These are phyloP conservation scores for Panicum hallii DNA, from an alignment of 202 grass and related monocot genomes.

Conservation along the genomic window DNA sequence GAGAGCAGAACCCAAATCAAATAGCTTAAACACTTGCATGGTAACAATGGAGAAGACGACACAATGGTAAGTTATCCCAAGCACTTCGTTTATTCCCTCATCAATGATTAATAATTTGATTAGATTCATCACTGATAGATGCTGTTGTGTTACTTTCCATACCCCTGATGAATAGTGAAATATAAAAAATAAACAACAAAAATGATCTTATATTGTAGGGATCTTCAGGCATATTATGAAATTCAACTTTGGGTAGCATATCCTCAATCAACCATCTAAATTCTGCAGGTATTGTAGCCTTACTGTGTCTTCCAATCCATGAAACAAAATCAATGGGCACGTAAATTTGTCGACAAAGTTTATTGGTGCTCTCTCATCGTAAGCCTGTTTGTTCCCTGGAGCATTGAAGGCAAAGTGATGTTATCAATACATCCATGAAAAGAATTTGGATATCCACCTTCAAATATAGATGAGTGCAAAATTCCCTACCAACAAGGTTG, in stretches of 20 bases:
- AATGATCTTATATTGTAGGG: neutral
- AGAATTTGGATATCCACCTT: neutral
- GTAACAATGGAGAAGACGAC: neutral
- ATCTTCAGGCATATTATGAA: neutral
- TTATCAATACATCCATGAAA: slow-evolving; percentile 7
- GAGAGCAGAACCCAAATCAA: slow-evolving; percentile 15
- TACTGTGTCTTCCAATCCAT: slow-evolving; percentile 86
- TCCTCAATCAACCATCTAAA: neutral
- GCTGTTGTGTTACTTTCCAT: neutral
- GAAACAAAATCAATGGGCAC: slow-evolving; percentile 79
- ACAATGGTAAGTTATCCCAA: neutral
- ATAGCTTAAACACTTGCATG: slow-evolving; percentile 13
- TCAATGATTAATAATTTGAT: slow-evolving; percentile 4
- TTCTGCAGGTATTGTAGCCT: neutral
- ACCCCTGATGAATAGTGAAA: neutral
- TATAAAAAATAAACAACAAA: neutral
- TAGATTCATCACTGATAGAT: neutral
- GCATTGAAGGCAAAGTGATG: slow-evolving; percentile 37
- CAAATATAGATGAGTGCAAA: slow-evolving; percentile 10
- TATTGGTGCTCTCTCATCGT: slow-evolving; percentile 65
- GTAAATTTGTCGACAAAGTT: slow-evolving; percentile 77
- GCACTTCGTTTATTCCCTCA: neutral
- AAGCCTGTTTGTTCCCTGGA: slow-evolving; percentile 64
- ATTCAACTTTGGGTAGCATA: neutral
- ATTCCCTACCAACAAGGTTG: slow-evolving; percentile 77